A percentile compares a stretch with the other conserved stretches of the same genome.
Evolutionary conservation across 2,329 filamentous ascomycete genomes (phyloP).

Genomic region (Cladosporium halotolerans): DNA sequence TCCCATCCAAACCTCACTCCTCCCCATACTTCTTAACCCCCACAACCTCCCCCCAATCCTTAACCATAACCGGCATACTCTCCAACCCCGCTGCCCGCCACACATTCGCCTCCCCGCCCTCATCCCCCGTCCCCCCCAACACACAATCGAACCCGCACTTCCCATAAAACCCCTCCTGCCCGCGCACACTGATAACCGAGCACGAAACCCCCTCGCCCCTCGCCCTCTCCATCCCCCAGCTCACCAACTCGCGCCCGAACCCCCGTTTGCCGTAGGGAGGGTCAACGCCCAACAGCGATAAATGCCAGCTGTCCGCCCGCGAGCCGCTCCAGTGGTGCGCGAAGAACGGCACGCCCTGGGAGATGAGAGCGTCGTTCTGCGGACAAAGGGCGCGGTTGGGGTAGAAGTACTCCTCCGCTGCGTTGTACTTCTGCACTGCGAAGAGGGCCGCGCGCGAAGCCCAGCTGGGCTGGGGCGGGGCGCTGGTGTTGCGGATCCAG

Average conservation of each 20-base stretch:
- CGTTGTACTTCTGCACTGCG: constrained; percentile 17
- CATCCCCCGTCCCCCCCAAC: constrained; percentile 17
- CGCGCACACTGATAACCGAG: constrained; percentile 20
- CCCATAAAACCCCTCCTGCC: constrained; percentile 25
- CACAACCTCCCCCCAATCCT: constrained; percentile 19
- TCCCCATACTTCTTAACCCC: constrained; percentile 19
- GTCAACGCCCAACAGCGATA: constrained; percentile 21
- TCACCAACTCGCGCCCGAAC: constrained; percentile 21
- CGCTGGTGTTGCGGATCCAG: constrained; percentile 19
- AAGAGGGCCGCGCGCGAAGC: neutral
- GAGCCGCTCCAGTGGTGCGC: constrained; percentile 22
- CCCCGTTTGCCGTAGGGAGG: constrained; percentile 20
- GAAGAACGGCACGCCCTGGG: constrained; percentile 15
- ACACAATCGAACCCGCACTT: constrained; percentile 20
- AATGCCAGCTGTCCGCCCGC: constrained; percentile 23
- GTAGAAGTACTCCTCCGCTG: constrained; percentile 18
- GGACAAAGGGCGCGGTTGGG: constrained; percentile 22
- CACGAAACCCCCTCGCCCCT: constrained; percentile 48
- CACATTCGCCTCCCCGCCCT: constrained; percentile 13
- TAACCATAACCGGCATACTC: constrained; percentile 19
- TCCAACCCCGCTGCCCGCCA: neutral
- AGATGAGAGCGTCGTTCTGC: constrained; percentile 14
- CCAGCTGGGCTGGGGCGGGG: neutral
- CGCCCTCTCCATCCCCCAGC: constrained; percentile 25
- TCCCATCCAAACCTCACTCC: neutral